Evolutionary conservation across 345 rosid species (phyloP), one percentile per base, ranked within the genome.

Genomic region (Noccaea bulbosa): DNA sequence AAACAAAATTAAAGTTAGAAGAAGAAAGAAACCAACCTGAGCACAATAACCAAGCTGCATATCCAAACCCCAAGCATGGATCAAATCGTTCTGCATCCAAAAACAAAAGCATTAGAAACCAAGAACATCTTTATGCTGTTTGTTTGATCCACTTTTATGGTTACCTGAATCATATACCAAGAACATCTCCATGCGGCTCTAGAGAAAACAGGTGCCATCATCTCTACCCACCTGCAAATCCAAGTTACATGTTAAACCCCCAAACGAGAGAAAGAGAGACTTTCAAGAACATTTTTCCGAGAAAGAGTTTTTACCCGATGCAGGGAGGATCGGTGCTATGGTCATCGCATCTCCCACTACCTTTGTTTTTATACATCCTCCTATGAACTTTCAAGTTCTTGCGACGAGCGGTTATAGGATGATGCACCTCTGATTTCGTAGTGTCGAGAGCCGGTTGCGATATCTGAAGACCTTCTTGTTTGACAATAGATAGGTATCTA

Each of bases 161-260:
- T n/a, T 82, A 91, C 98, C 96, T 93, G 97, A 75, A 93, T 77
- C 98, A 93, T 88, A 80, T 89, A 74, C 97, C 97, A 93, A 6
- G 82, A 76, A 78, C 98, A 93, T 70, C 85, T 82, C 98, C 98
- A 93, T 4, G 98, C 92, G 50, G 84, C 82, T 78, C 80, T 86
- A 1, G 98, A 93, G 82, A 93, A 93, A 6, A 93, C 98, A 22
- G 98, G 98, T 27, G 92, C 96, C 98, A 93, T 93, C 88, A 93
- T 84, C 80, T 91, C 98, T 35, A 93, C 98, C 98, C 98, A 93
- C 47, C 98, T 93, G 76, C 82, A 78, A 1, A 72, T 32, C 69
- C 51, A 17, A 20, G 60, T 56, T 64, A 39, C 7, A 38, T 9
- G n/a, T 47, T 66, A 33, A 32, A 12, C 24, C 17, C 41, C 0